Percentiles rank a stretch among this genome's conserved stretches.
Conservation (phyloP, 176 grass and related monocot species). For the Eragrostis nindensis region DNA sequence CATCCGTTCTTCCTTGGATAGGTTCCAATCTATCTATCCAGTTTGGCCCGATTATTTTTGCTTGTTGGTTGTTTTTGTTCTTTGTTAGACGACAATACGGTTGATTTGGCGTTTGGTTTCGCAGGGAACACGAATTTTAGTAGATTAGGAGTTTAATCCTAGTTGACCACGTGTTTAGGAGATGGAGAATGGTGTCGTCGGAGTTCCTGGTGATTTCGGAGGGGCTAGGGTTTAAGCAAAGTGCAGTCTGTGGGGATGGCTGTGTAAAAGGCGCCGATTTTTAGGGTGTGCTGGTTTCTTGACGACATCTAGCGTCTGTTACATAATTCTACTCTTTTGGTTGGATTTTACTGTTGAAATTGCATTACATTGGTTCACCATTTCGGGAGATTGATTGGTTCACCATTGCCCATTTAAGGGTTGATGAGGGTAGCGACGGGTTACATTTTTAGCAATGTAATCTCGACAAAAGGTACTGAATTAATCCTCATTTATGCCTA, state of each 20-base stretch:
- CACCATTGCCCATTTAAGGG: neutral
- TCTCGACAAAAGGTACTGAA: neutral
- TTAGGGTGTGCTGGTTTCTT: neutral
- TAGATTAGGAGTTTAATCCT: neutral
- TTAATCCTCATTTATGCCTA: neutral
- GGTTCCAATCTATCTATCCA: neutral
- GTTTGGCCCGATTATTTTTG: neutral
- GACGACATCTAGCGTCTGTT: neutral
- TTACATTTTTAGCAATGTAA: no score
- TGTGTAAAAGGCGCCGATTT: neutral
- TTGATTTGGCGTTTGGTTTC: neutral
- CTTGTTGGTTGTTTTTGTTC: neutral
- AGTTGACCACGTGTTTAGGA: neutral
- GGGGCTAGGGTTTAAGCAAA: neutral
- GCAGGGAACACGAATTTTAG: neutral
- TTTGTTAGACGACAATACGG: neutral
- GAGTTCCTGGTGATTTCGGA: slow-evolving; percentile 2
- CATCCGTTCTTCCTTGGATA: no score
- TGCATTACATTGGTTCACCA: neutral
- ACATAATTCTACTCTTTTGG: neutral
- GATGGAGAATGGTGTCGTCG: neutral
- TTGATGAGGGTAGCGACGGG: neutral
- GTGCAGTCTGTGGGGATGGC: neutral
- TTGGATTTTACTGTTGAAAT: neutral
- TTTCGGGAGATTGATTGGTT: neutral